A percentile compares a stretch with the other conserved stretches of the same genome.
Conservation (phyloP, 2,329 filamentous ascomycete species). For the Colletotrichum sp. region DNA sequence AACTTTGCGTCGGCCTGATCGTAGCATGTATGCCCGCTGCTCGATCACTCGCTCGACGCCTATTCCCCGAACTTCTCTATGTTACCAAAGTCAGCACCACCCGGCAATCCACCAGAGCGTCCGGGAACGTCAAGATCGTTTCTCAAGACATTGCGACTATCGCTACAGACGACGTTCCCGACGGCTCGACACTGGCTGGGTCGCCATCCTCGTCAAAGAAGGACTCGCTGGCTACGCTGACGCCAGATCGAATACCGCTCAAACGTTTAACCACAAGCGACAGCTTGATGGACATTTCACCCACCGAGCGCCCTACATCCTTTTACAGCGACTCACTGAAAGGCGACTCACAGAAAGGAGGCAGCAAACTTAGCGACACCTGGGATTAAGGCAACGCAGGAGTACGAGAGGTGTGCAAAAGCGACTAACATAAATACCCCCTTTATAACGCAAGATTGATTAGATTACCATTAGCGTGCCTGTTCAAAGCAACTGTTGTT, state of each 20-base stretch:
- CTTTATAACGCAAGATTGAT: neutral
- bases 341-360: neutral
- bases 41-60: neutral
- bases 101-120: neutral
- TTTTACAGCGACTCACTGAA: neutral
- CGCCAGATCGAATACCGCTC: slow-evolving; percentile 15
- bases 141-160: slow-evolving; percentile 8
- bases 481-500: neutral
- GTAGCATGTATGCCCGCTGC: slow-evolving; percentile 17
- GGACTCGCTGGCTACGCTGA: slow-evolving; percentile 29
- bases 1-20: neutral
- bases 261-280: neutral
- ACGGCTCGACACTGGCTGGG: neutral
- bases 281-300: neutral
- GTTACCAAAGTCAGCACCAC: neutral
- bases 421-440: neutral
- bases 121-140: slow-evolving; percentile 12
- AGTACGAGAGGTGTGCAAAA: neutral
- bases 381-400: neutral
- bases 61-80: slow-evolving; percentile 11
- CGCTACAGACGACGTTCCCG: neutral
- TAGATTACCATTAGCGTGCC: neutral
- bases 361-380: neutral
- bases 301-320: neutral
- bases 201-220: neutral